phyloP scores from a whole-genome alignment of 805 yeast species.

The Pichia sporocuriosa region DNA sequence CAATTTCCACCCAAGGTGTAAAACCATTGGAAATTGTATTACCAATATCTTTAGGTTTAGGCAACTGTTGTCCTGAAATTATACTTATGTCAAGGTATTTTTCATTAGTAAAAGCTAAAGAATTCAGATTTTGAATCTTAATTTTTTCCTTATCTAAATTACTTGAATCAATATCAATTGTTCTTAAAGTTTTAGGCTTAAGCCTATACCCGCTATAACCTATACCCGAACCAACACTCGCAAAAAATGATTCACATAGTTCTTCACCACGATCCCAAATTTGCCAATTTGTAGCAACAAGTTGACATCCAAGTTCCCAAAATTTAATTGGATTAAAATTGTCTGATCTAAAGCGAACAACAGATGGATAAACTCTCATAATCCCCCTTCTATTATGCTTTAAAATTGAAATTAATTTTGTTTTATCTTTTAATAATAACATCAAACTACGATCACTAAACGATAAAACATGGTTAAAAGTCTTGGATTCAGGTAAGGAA shows the following conservation, averaged over 20 bases:
- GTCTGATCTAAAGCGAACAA: constrained; percentile 64
- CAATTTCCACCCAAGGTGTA: constrained; percentile 59
- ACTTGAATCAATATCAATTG: background rate
- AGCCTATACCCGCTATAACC: constrained; percentile 63
- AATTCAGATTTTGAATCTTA: background rate
- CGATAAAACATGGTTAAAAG: constrained; percentile 77
- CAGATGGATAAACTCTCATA: constrained; percentile 85
- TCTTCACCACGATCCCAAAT: constrained; percentile 86
- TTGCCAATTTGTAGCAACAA: constrained; percentile 98
- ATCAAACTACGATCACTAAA: constrained; percentile 68
- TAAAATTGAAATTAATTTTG: constrained; percentile 46
- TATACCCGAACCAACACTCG: constrained; percentile 35
- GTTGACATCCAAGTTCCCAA: constrained; percentile 84
- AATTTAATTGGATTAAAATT: constrained; percentile 74
- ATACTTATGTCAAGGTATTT: constrained; percentile 36
- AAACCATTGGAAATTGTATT: constrained; percentile 24
- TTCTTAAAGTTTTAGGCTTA: constrained; percentile 48
- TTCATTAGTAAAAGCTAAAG: constrained; percentile 11
- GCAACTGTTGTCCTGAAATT: constrained; percentile 81
- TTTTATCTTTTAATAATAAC: constrained; percentile 56
- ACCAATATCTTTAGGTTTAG: constrained; percentile 47
- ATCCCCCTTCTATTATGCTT: constrained; percentile 73
- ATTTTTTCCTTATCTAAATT: background rate
- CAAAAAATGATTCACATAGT: constrained; percentile 74
- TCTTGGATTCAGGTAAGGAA: constrained; percentile 79